Evolutionary conservation across 345 rosid genomes (phyloP), one percentile per base, ranked within the genome.

Genomic region (Linum lewisii): DNA sequence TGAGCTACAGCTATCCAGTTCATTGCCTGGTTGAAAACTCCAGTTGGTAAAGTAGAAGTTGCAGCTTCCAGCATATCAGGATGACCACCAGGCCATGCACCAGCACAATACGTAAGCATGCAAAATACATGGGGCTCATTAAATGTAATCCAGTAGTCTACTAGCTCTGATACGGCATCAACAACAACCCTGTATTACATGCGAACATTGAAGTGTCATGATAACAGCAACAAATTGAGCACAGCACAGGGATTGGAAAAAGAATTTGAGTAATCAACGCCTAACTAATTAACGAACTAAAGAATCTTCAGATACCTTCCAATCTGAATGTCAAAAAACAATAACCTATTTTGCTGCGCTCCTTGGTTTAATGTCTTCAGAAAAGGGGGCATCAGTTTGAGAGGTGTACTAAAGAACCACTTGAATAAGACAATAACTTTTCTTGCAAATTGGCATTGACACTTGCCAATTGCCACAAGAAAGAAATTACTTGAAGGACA

Each of bases 31-130:
- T 75, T 81, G 64, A 88, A 88, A 65, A 83, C 96, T 67, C 98
- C 96, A 64, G 80, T 79, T 57, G 96, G 98, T 32, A 92, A 66
- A 71, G 98, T 81, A 72, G 96, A 75, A 54, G 87, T 92, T 51
- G 95, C 96, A 53, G 45, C 83, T 77, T 92, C 98, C 74, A 92
- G 70, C 88, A 88, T 76, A 67, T 84, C 90, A 67, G 98, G 98
- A 76, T 84, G 75, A 66, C 88, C 93, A 37, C 98, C 98, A 60
- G 98, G 96, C 98, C 98, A 92, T 73, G 96, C 81, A 71, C 98
- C 98, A 24, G 90, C 88, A 57, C 85, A 83, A 74, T 92, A 88
- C 29, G 98, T 92, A 68, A 92, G 93, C 98, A 92, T 79, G 65
- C 77, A 65, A 60, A 92, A 92, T 72, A 92, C 80, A 70, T 88